Conservation (phyloP, 345 rosid species). For the Erodium maritimum region DNA sequence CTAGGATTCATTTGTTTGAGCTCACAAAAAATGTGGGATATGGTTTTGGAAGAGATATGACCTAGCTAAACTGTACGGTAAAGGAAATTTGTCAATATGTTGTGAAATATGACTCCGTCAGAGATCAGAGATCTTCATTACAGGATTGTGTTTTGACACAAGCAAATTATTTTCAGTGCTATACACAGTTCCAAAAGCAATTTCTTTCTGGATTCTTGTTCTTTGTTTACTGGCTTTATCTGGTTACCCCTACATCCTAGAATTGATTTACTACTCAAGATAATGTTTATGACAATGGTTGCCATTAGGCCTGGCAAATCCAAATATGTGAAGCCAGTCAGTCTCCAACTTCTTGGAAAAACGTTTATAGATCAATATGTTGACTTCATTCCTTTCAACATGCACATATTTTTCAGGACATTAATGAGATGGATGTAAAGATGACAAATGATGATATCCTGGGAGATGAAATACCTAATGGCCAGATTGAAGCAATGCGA, state of each 20-base stretch:
- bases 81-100: too few species aligned
- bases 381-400: conserved; percentile 5
- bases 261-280: not conserved
- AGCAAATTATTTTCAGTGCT: not conserved
- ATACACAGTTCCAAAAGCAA: not conserved
- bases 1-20: not conserved
- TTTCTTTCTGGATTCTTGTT: not conserved
- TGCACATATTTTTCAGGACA: conserved; percentile 35
- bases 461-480: conserved; percentile 89
- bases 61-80: not conserved
- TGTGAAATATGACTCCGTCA: not conserved
- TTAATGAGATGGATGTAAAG: conserved; percentile 33
- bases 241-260: not conserved
- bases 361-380: not conserved
- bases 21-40: not conserved
- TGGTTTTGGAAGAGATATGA: not conserved
- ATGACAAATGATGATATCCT: conserved; percentile 93
- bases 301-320: not conserved
- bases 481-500: conserved; percentile 54
- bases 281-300: not conserved
- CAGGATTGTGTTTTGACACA: not conserved
- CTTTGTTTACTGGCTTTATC: not conserved
- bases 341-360: conserved; percentile 3
- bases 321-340: not conserved
- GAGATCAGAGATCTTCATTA: not conserved